phyloP scores from a whole-genome alignment of 306 rosid species.

The Sesbania bispinosa region DNA sequence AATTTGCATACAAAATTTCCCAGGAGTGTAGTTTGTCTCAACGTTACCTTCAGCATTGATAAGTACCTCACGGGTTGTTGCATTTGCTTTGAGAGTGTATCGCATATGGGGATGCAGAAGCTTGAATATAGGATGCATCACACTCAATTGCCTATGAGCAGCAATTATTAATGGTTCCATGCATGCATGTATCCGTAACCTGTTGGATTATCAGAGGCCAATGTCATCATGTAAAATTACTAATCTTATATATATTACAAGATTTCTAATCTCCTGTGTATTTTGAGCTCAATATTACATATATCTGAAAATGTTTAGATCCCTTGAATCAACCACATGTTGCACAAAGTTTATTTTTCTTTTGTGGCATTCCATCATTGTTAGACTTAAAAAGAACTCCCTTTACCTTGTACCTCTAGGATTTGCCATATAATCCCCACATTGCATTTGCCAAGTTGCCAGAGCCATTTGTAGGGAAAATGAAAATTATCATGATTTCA shows the following conservation, averaged over 20 bases:
- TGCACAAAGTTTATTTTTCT: no score
- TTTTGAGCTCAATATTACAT: background rate
- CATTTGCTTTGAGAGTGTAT: constrained; percentile 40
- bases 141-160: constrained; percentile 45
- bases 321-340: no score
- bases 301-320: background rate
- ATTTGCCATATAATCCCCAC: no score
- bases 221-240: background rate
- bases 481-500: no score
- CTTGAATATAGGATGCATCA: constrained; percentile 47
- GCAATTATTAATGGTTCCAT: constrained; percentile 42
- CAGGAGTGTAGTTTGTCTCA: constrained; percentile 32
- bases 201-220: background rate
- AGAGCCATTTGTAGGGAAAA: no score
- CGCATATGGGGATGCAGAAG: constrained; percentile 40
- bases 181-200: constrained; percentile 45
- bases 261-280: background rate
- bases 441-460: no score
- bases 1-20: constrained; percentile 38
- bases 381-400: no score
- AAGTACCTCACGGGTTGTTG: constrained; percentile 30
- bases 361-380: no score
- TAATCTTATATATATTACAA: background rate
- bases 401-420: no score
- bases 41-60: constrained; percentile 30